Conservation (phyloP, 768 basidiomycete species). For the Kwoniella sp. region DNA sequence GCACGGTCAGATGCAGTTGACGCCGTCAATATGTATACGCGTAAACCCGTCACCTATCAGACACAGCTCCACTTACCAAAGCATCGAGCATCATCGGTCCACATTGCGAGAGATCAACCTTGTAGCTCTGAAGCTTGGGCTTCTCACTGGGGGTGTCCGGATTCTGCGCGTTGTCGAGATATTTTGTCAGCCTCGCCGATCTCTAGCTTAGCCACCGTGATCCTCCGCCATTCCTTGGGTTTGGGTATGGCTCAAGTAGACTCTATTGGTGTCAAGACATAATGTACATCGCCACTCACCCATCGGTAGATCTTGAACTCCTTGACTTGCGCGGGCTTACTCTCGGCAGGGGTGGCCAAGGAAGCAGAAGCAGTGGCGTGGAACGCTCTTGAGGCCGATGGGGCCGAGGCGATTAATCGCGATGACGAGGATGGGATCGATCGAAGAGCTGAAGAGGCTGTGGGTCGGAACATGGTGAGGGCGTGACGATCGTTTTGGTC, state of each 20-base stretch:
- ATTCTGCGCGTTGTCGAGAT: constrained; percentile 62
- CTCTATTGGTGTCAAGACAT: no score
- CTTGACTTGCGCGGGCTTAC: constrained; percentile 62
- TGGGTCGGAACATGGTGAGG: constrained; percentile 19
- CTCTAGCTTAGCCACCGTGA: no score
- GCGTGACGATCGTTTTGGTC: background rate
- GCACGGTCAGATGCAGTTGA: background rate
- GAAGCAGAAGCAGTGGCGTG: constrained; percentile 33
- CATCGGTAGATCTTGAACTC: constrained; percentile 99
- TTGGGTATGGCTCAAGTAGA: no score
- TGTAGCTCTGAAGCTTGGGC: constrained; percentile 86
- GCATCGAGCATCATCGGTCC: constrained; percentile 79
- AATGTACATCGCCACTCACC: constrained; percentile 62
- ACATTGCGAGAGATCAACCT: constrained; percentile 86
- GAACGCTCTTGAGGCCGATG: constrained; percentile 17
- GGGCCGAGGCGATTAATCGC: constrained; percentile 8
- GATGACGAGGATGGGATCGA: constrained; percentile 26
- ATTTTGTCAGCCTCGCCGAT: background rate
- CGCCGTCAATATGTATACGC: no score
- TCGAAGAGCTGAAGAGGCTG: constrained; percentile 23
- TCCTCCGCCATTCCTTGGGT: no score
- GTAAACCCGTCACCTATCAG: no score
- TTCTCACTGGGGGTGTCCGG: constrained; percentile 92
- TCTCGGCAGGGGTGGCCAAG: constrained; percentile 30
- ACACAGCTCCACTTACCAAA: constrained; percentile 45